A percentile compares a stretch with the other conserved stretches of the same genome.
Evolutionary conservation across 2,329 filamentous ascomycete genomes (phyloP).

Genomic region (Penicillium sp.): DNA sequence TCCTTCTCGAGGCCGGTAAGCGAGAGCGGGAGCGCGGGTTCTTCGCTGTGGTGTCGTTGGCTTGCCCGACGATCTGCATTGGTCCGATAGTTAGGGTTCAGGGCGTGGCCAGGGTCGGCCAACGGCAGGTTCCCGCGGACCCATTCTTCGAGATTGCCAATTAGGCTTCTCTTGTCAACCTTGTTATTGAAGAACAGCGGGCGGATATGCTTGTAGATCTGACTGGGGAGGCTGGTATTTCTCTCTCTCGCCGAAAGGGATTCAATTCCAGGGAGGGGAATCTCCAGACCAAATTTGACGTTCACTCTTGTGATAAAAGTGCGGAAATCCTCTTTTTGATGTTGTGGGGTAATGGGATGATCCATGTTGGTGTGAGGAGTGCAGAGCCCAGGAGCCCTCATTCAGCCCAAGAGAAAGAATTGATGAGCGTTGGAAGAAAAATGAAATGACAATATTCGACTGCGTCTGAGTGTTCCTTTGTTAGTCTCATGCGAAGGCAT

Average conservation of each 20-base stretch:
- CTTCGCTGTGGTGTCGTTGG: conserved; percentile 1
- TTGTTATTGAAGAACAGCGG: conserved; percentile 31
- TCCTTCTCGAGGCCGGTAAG: conserved; percentile 23
- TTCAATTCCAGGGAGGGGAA: conserved; percentile 26
- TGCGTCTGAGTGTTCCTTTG: not conserved
- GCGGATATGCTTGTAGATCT: conserved; percentile 29
- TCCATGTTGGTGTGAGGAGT: not conserved
- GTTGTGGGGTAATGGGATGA: conserved; percentile 22
- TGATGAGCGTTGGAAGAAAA: too few relatives aligned
- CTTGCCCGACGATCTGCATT: not conserved
- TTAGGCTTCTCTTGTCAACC: conserved; percentile 21
- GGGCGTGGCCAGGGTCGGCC: not conserved
- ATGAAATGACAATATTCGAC: not conserved
- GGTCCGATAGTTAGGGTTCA: not conserved
- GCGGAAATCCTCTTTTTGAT: conserved; percentile 24
- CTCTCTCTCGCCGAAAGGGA: conserved; percentile 18
- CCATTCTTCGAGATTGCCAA: conserved; percentile 36
- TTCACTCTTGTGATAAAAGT: conserved; percentile 36
- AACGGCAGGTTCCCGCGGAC: conserved; percentile 4
- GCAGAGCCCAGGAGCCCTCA: not conserved
- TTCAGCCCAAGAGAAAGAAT: not conserved
- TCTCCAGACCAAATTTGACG: conserved; percentile 33
- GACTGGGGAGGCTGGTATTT: conserved; percentile 20
- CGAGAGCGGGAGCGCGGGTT: not conserved
- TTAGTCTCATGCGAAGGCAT: not conserved